These are phyloP conservation scores for Huiozyma naganishii DNA, from an alignment of 805 yeast genomes.

Conservation along the genomic window DNA sequence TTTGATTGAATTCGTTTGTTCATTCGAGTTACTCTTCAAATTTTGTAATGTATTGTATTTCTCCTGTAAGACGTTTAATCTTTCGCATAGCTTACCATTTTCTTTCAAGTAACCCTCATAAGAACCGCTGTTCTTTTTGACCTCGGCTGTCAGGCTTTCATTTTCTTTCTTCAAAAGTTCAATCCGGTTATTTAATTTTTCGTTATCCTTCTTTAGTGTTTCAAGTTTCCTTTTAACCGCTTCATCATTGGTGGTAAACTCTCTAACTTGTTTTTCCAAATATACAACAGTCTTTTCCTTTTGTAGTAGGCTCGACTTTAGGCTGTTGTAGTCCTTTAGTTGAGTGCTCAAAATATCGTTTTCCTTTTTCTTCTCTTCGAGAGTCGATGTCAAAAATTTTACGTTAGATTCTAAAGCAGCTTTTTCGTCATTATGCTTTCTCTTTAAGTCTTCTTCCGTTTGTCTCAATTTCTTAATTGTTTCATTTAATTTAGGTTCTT, in stretches of 20 bases:
- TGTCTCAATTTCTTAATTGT: conserved; percentile 4
- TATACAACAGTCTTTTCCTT: conserved; percentile 31
- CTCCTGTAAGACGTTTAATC: conserved; percentile 29
- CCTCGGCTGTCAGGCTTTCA: conserved; percentile 26
- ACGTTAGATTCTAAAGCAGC: conserved; percentile 9
- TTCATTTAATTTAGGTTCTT: conserved; percentile 7
- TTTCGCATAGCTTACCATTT: conserved; percentile 33
- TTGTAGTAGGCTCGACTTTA: conserved; percentile 21
- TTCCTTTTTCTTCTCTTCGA: conserved; percentile 8
- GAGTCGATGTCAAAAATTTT: neutral
- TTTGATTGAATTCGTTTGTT: conserved; percentile 39
- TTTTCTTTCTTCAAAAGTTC: conserved; percentile 31
- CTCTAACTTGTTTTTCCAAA: conserved; percentile 33
- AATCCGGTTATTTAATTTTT: conserved; percentile 23
- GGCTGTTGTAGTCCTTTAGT: conserved; percentile 10
- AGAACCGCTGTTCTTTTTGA: conserved; percentile 30
- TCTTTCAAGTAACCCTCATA: conserved; percentile 30
- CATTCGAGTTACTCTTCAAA: conserved; percentile 30
- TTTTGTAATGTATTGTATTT: conserved; percentile 31
- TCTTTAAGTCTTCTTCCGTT: conserved; percentile 7
- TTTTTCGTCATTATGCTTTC: conserved; percentile 12
- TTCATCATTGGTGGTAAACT: conserved; percentile 22
- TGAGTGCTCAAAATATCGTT: conserved; percentile 11
- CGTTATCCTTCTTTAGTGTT: conserved; percentile 25
- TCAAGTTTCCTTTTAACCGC: conserved; percentile 20